These are phyloP conservation scores for Zoysia pacifica DNA, from an alignment of 176 grass and related monocot genomes.

Conservation along the genomic window DNA sequence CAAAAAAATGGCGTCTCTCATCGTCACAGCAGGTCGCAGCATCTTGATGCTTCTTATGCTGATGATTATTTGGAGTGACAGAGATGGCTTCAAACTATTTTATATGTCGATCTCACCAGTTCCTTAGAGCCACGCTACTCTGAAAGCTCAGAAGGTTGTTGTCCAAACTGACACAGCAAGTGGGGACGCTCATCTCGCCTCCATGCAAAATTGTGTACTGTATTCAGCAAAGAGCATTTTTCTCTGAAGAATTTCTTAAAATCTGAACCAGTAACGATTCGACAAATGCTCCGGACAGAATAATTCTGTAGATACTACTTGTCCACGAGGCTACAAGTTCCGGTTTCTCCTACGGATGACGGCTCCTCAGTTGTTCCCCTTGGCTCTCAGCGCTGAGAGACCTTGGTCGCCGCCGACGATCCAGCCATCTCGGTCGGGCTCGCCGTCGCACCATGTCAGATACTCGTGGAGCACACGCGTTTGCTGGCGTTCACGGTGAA, in stretches of 20 bases:
- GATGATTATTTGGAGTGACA: slow-evolving; percentile 17
- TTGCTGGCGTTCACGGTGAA: too few relatives aligned
- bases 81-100: slow-evolving; percentile 7
- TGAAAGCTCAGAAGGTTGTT: slow-evolving; percentile 23
- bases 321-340: too few relatives aligned
- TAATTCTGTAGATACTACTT: background rate
- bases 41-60: slow-evolving; percentile 18
- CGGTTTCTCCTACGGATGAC: too few relatives aligned
- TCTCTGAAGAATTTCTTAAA: background rate
- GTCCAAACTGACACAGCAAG: background rate
- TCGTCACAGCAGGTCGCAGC: background rate
- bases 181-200: background rate
- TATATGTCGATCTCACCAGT: slow-evolving; percentile 32
- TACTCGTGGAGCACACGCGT: too few relatives aligned
- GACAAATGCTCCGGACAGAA: background rate
- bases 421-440: too few relatives aligned
- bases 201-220: background rate
- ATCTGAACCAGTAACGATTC: slow-evolving; percentile 1
- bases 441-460: too few relatives aligned
- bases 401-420: too few relatives aligned
- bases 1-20: slow-evolving; percentile 14
- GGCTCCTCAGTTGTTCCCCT: too few relatives aligned
- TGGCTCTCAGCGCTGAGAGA: too few relatives aligned
- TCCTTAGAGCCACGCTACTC: slow-evolving; percentile 3
- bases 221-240: slow-evolving; percentile 3